These are phyloP conservation scores for Saturnispora dispora DNA, from an alignment of 805 yeast species.

Conservation along the genomic window DNA sequence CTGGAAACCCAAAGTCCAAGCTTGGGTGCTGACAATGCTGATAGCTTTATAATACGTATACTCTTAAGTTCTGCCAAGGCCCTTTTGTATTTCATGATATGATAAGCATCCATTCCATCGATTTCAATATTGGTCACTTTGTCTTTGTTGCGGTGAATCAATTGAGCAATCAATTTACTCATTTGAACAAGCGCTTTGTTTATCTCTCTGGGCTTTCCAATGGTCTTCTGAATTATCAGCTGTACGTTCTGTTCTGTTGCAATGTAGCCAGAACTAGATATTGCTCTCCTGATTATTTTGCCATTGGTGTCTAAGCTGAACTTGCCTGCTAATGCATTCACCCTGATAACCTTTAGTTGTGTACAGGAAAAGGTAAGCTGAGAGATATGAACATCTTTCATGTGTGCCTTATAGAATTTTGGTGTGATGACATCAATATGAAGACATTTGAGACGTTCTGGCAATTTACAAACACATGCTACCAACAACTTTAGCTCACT, in stretches of 20 bases:
- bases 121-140: conserved; percentile 17
- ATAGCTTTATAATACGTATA: conserved; percentile 2
- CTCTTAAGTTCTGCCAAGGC: conserved; percentile 12
- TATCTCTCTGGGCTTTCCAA: background rate
- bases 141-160: conserved; percentile 10
- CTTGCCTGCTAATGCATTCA: background rate
- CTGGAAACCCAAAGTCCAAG: conserved; percentile 18
- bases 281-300: background rate
- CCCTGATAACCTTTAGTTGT: background rate
- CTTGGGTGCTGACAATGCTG: conserved; percentile 16
- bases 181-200: conserved; percentile 1
- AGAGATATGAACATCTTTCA: background rate
- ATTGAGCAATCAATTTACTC: conserved; percentile 14
- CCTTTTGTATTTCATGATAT: conserved; percentile 6
- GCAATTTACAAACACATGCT: background rate
- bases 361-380: background rate
- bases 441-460: background rate
- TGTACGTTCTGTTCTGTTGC: background rate
- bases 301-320: background rate
- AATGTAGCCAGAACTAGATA: background rate
- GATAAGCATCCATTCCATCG: conserved; percentile 17
- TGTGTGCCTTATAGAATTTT: background rate
- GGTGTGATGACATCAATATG: background rate
- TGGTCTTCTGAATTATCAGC: background rate
- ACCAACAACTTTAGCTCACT: background rate